Base-by-base conservation (phyloP, 2,329 filamentous ascomycete species). In the Stachybotrys chlorohalonatus region DNA sequence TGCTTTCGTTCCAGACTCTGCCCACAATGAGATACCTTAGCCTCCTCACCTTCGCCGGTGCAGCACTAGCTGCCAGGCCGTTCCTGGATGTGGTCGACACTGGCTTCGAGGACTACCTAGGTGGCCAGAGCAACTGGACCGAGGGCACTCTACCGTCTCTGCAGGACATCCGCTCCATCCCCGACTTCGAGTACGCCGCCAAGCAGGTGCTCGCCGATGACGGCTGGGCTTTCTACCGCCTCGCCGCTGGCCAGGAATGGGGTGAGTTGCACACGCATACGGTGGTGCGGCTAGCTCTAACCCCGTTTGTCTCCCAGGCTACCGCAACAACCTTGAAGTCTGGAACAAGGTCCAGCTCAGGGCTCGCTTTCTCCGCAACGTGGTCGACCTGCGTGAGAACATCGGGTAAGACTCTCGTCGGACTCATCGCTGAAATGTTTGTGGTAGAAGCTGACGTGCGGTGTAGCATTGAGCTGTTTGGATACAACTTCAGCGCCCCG, bases 311-410 rank as follows among this genome's bases (percentile, higher is more conserved):
- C 9, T 42, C 8, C 8, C 31, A 50, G 48, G 69, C 3, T 77
- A 78, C 67, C 68, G 73, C 53, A 75, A 76, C 64, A 77, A 77
- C 61, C 67, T 78, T 7, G 75, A 77, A 52, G 67, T 74, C 45
- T 78, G 68, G 66, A 62, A 68, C 42, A 70, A 73, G 53, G 72
- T 71, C 58, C 69, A 68, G 51, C 62, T 76, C 39, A 66, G 73
- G 45, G 70, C 73, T 39, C 49, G 49, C 13, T 51, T 51, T 9
- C 13, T 51, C 5, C 30, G 31, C 11, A 51, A 51, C 31, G 49
- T 51, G 56, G 70, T 75, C 52, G 61, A 58, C 46, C 57, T 67
- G 49, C 67, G 69, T 36, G 57, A 62, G 24, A 65, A 64, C 7
- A 56, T 70, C 36, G 51, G 55, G 63, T 67, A 55, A 24, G 62